phyloP scores from a whole-genome alignment of 73 alveolate genomes.

The Paramecium sonneborni region DNA sequence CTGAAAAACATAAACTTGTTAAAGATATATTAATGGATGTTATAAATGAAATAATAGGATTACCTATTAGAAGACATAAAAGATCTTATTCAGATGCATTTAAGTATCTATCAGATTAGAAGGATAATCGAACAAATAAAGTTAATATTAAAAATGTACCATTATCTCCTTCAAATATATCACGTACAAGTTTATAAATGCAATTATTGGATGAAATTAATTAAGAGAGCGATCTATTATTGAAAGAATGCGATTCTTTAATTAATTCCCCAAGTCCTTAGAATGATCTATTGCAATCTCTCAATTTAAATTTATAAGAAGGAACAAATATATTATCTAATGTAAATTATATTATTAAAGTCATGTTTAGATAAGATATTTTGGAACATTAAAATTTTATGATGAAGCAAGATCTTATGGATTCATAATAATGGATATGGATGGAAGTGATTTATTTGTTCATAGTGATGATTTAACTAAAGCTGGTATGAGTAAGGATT shows the following conservation, averaged over 20 bases:
- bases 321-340: constrained; percentile 31
- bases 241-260: constrained; percentile 29
- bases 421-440: constrained; percentile 80
- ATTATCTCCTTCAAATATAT: constrained; percentile 7
- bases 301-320: neutral
- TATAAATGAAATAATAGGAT: neutral
- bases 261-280: neutral
- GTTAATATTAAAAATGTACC: constrained; percentile 22
- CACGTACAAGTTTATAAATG: constrained; percentile 13
- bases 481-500: constrained; percentile 73
- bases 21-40: constrained; percentile 45
- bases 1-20: neutral
- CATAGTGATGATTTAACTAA: constrained; percentile 79
- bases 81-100: constrained; percentile 39
- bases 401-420: constrained; percentile 82
- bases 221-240: neutral
- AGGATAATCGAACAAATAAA: constrained; percentile 21
- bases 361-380: neutral
- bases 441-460: constrained; percentile 85
- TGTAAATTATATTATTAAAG: neutral
- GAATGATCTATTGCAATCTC: constrained; percentile 44
- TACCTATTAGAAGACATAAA: constrained; percentile 47
- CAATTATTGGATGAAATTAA: constrained; percentile 19
- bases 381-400: constrained; percentile 79
- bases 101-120: constrained; percentile 32